Evolutionary conservation across 129 eudicot species (phyloP).

Genomic region (Artemisia annua): DNA sequence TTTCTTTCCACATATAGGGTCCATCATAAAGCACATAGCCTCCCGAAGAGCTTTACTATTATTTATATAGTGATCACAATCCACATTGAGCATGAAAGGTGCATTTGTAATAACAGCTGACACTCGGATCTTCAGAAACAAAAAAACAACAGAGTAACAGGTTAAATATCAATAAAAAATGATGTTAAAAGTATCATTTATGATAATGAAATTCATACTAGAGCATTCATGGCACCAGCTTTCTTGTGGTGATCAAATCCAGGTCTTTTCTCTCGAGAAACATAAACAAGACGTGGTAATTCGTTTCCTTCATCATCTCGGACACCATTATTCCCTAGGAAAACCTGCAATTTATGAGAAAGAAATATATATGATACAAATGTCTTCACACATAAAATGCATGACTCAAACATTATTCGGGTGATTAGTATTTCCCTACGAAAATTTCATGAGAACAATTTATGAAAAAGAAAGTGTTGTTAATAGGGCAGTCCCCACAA

Average conservation of each 20-base stretch:
- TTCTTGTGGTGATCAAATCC: conserved; percentile 86
- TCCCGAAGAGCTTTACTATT: conserved; percentile 78
- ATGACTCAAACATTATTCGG: background rate
- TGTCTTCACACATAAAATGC: conserved; percentile 3
- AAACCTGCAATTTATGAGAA: conserved; percentile 41
- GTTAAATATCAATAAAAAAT: background rate
- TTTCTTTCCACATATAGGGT: conserved; percentile 67
- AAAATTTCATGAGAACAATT: too few relatives aligned
- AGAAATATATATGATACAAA: background rate
- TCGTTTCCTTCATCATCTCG: conserved; percentile 59
- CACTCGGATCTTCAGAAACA: conserved; percentile 54
- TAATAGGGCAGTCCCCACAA: too few relatives aligned
- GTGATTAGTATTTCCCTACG: background rate
- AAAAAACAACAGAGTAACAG: background rate
- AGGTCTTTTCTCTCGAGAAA: conserved; percentile 79
- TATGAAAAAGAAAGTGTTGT: too few relatives aligned
- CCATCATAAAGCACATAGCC: conserved; percentile 92
- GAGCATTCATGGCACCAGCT: conserved; percentile 89
- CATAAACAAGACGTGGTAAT: conserved; percentile 67
- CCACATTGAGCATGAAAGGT: conserved; percentile 68
- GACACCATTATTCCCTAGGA: conserved; percentile 55
- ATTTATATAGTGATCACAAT: conserved; percentile 84
- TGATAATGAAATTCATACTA: conserved; percentile 34
- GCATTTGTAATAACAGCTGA: conserved; percentile 80
- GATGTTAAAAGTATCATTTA: background rate